phyloP scores from a whole-genome alignment of 2,329 filamentous ascomycete genomes.

The Botrytis deweyae region DNA sequence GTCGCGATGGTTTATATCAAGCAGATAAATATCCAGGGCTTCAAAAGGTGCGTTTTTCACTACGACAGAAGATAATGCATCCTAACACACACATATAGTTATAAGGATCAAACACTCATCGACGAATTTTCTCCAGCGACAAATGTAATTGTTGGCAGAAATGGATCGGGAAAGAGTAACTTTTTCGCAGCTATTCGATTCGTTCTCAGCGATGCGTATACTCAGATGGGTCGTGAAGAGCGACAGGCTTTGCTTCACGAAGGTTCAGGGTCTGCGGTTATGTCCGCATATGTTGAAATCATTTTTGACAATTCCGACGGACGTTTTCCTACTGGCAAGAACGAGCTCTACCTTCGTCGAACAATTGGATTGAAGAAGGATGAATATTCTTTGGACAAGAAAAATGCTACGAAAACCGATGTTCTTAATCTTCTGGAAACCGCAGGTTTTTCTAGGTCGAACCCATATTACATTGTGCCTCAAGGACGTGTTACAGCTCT shows the following conservation, averaged over 20 bases:
- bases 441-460: constrained; percentile 93
- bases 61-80: constrained; percentile 19
- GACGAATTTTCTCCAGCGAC: constrained; percentile 97
- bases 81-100: constrained; percentile 54
- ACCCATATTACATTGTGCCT: constrained; percentile 98
- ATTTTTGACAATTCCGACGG: constrained; percentile 98
- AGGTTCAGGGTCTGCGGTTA: constrained; percentile 94
- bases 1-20: constrained; percentile 85
- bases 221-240: constrained; percentile 92
- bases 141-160: constrained; percentile 98
- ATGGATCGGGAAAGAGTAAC: constrained; percentile 98
- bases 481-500: constrained; percentile 93
- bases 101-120: constrained; percentile 99
- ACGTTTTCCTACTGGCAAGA: constrained; percentile 88
- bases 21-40: constrained; percentile 99
- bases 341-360: constrained; percentile 84
- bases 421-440: constrained; percentile 95
- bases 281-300: constrained; percentile 99
- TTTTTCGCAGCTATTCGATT: constrained; percentile 99
- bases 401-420: constrained; percentile 91
- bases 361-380: constrained; percentile 98
- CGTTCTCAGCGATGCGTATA: constrained; percentile 96
- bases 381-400: constrained; percentile 95
- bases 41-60: constrained; percentile 73
- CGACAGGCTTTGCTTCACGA: constrained; percentile 95